A percentile compares a stretch with the other conserved stretches of the same genome.
These are phyloP conservation scores for Teratosphaeria destructans DNA, from an alignment of 2,329 filamentous ascomycete species.

Conservation along the genomic window DNA sequence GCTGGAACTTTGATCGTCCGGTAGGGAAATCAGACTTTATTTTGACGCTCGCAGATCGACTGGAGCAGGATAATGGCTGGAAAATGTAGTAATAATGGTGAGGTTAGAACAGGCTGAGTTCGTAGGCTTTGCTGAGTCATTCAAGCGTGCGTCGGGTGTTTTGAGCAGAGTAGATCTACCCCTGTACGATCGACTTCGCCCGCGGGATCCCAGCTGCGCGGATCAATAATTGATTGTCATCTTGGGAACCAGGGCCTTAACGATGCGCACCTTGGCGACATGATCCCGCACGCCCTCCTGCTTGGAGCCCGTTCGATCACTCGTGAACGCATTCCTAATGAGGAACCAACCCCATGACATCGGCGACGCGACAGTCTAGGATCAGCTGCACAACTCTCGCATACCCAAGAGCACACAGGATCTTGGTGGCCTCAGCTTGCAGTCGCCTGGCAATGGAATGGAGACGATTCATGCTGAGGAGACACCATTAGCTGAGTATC, in stretches of 20 bases:
- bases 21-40: too few relatives aligned
- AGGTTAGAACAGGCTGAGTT: neutral
- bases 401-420: neutral
- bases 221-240: neutral
- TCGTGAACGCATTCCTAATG: neutral
- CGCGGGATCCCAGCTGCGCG: too few relatives aligned
- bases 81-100: neutral
- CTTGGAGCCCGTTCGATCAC: neutral
- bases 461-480: slow-evolving; percentile 80
- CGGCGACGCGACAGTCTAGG: neutral
- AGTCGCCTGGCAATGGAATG: slow-evolving; percentile 44
- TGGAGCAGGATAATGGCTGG: too few relatives aligned
- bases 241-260: neutral
- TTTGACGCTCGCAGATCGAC: too few relatives aligned
- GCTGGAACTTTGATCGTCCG: too few relatives aligned
- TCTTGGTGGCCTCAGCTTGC: slow-evolving; percentile 5
- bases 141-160: neutral
- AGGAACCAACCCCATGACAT: neutral
- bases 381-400: neutral
- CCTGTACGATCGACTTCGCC: neutral
- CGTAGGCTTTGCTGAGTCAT: neutral
- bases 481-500: slow-evolving; percentile 78
- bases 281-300: neutral
- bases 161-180: neutral
- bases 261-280: neutral